Base-by-base conservation (phyloP, 129 eudicot genomes). In the Helianthus tuberosus region DNA sequence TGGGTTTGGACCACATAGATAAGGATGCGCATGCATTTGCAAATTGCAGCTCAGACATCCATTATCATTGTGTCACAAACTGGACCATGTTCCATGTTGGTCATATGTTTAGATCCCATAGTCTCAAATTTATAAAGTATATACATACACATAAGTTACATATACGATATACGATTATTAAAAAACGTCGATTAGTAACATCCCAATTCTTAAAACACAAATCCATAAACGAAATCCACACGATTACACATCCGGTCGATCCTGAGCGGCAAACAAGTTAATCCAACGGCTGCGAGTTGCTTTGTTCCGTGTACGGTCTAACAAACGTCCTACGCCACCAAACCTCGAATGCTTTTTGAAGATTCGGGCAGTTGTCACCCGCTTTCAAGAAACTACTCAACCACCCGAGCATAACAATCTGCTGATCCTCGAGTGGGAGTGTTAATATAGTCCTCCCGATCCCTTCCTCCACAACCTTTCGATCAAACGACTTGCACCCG, bases 261-360 rank as follows among this genome's bases (percentile, higher is more conserved):
- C 65, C 51, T 25, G 43, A 27, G 35, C 43, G 64, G 14, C 27
- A 58, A 46, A 64, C 17, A 53, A 75, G 61, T 64, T 75, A 72
- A 63, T 88, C 88, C 74, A 78, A 84, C 77, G 48, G 86, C 69
- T 49, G 66, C 14, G 79, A 32, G 68, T 69, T 86, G 11, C 79
- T 83, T 64, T 75, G 80, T 64, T 89, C 95, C 17, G 39, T 84
- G 47, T 80, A 84, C 1, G 98, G 98, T 73, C 96, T 86, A 16
- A 93, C 78, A 47, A 94, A 94, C 41, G 97, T 85, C 86, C 99
- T 85, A 46, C 99, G 86, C 99, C 99, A 94, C 99, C 99, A 94
- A 2, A 94, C 99, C 80, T 94, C 99, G 51, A 94, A 94, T 1
- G 99, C 99, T 39, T 81, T 84, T 79, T 86, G 96, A 70, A 94